Base-by-base conservation (phyloP, 2,329 filamentous ascomycete genomes). In the Aspergillus clavatus region DNA sequence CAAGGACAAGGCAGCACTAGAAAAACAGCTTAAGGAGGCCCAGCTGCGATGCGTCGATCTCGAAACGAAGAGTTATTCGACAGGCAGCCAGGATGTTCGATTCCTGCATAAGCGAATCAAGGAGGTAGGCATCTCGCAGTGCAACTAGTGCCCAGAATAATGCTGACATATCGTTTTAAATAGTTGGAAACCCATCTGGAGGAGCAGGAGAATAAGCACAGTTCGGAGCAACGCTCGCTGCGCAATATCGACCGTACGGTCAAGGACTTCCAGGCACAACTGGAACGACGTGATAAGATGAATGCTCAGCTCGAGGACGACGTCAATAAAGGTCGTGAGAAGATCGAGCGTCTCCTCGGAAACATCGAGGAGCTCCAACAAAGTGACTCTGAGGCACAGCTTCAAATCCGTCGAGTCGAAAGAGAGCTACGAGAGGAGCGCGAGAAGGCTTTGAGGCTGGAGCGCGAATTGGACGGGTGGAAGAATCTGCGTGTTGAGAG, bases 21-120 rank as follows among this genome's bases (percentile, higher is more conserved):
- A 97, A 72, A 96, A 95, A 75, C 82, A 80, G 43, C 75, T 95
- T 40, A 95, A 90, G 66, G 91, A 98, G 66, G 77, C 91, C 21
- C 91, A 97, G 68, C 80, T 97, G 42, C 83, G 83, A 61, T 81
- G 95, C 45, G 85, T 98, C 42, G 93, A 97, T 64, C 77, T 97
- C 7, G 91, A 98, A 72, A 97, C 93, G 35, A 97, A 97, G 75
- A 89, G 90, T 42, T 97, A 95, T 71, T 93, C 90, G 16, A 94
- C 85, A 54, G 87, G 87, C 19, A 95, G 90, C 66, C 89, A 95
- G 60, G 91, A 97, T 69, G 88, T 97, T 56, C 86, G 93, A 61
- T 97, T 96, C 73, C 71, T 97, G 60, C 87, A 96, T 70, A 91
- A 89, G 62, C 82, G 91, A 40, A 89, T 98, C 54, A 89, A 96